These are phyloP conservation scores for Saccharomyces hybrid DNA, from an alignment of 1,139 yeast species.

Conservation along the genomic window DNA sequence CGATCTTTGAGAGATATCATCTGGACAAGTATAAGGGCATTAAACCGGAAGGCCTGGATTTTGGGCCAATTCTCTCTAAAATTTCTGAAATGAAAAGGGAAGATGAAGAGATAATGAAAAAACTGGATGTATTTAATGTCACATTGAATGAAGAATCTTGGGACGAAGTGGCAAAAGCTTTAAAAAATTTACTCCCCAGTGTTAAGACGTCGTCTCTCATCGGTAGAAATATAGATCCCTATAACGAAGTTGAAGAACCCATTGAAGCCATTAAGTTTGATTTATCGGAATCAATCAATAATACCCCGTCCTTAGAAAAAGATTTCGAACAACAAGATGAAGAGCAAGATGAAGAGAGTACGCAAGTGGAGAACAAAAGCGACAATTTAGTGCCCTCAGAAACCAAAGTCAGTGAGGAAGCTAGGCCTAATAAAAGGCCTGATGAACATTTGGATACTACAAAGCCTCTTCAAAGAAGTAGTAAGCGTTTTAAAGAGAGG, in stretches of 20 bases:
- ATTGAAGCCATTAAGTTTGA: slow-evolving; percentile 37
- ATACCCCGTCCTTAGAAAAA: slow-evolving; percentile 3
- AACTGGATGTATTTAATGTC: slow-evolving; percentile 20
- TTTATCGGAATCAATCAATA: slow-evolving; percentile 1
- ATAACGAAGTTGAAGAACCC: slow-evolving; percentile 42
- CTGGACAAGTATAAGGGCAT: neutral
- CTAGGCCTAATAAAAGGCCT: slow-evolving; percentile 6
- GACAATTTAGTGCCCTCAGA: neutral
- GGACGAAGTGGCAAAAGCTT: slow-evolving; percentile 23
- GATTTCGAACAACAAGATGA: slow-evolving; percentile 8
- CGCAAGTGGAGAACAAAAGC: neutral
- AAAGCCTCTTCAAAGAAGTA: slow-evolving; percentile 31
- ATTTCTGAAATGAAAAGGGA: slow-evolving; percentile 25
- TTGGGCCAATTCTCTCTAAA: slow-evolving; percentile 14
- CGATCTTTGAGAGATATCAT: slow-evolving; percentile 2
- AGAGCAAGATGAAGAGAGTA: slow-evolving; percentile 7
- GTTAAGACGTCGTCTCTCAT: slow-evolving; percentile 23
- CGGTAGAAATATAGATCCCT: slow-evolving; percentile 39
- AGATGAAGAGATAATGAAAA: slow-evolving; percentile 26
- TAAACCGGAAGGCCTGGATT: neutral
- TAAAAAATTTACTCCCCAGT: slow-evolving; percentile 24
- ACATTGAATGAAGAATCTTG: slow-evolving; percentile 23
- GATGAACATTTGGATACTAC: slow-evolving; percentile 10
- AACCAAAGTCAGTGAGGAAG: neutral
- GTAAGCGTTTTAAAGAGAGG: slow-evolving; percentile 35